Base-by-base conservation (phyloP, 2,329 filamentous ascomycete species). In the Ceratocystis papillata region DNA sequence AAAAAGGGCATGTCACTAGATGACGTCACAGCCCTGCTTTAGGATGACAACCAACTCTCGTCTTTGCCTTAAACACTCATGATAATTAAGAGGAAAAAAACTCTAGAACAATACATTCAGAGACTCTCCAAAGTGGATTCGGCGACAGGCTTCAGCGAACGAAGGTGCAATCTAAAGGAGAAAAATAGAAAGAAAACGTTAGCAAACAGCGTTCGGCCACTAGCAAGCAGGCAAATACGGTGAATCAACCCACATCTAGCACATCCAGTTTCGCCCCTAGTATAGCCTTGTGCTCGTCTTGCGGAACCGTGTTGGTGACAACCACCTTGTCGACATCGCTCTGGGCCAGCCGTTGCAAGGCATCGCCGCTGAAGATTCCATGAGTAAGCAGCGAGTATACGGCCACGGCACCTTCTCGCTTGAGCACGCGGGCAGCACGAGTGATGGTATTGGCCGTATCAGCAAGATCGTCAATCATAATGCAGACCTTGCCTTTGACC, bases 381-480 rank as follows among this genome's bases (percentile, higher is more conserved):
- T 99, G 94, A 4, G 94, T 97, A 70, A 99, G 83, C 64, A 99
- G 81, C 5, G 94, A 94, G 74, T 92, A 96, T 59, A 97, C 91
- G 70, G 86, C 86, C 45, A 86, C 88, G n/a, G 94, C 94, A 55
- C 93, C 92, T 77, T 96, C 90, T 72, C 90, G 93, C 79, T 96
- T 96, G 70, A 97, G 79, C n/a, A 97, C 82, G 79, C 97, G 96
- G 37, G 94, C 94, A 7, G 94, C 94, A 68, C 94, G 85, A 0
- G 93, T 97, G 71, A 97, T 96, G 46, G 94, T 99, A 77, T 97
- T 97, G 66, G 89, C 94, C 0, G 94, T 99, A 75, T 99, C 94
- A 22, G 89, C 89, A 72, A 99, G 80, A 75, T 99, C 94, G 75
- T 99, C 94, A 69, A 99, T 85, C 68, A 99, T 80, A 72, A 99